Evolutionary conservation across 2,329 filamentous ascomycete species (phyloP).

Genomic region (Dactylellina leptospora): DNA sequence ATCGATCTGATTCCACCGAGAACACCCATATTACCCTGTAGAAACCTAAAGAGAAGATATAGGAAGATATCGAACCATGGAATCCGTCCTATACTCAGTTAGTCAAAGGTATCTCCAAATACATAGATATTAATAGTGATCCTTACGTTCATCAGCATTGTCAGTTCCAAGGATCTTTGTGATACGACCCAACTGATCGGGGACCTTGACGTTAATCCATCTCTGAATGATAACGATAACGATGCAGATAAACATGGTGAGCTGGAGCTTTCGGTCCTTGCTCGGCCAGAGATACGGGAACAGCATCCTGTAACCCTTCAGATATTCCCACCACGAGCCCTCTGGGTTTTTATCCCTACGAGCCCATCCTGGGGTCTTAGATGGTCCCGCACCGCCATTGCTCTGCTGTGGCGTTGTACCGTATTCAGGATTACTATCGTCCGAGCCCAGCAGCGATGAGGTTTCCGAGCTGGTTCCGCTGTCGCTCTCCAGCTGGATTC

Average conservation of each 20-base stretch:
- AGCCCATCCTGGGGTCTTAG: constrained; percentile 83
- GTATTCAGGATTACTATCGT: constrained; percentile 55
- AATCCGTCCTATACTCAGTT: constrained; percentile 61
- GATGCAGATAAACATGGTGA: constrained; percentile 84
- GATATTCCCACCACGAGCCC: constrained; percentile 86
- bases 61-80: constrained; percentile 79
- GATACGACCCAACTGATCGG: constrained; percentile 79
- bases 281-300: constrained; percentile 97
- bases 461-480: constrained; percentile 61
- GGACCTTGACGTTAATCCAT: constrained; percentile 84
- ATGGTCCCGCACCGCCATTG: constrained; percentile 66
- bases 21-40: constrained; percentile 88
- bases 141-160: constrained; percentile 62
- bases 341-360: constrained; percentile 86
- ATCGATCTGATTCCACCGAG: constrained; percentile 82
- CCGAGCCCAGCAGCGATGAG: constrained; percentile 57
- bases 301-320: constrained; percentile 89
- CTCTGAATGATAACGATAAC: constrained; percentile 80
- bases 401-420: constrained; percentile 57
- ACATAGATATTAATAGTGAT: not conserved
- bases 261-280: constrained; percentile 77
- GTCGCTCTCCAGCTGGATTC: constrained; percentile 56
- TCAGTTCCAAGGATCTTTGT: constrained; percentile 73
- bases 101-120: constrained; percentile 12
- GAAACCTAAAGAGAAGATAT: constrained; percentile 78